Evolutionary conservation across 2,329 filamentous ascomycete species (phyloP).

Genomic region (Orbilia blumenaviensis): DNA sequence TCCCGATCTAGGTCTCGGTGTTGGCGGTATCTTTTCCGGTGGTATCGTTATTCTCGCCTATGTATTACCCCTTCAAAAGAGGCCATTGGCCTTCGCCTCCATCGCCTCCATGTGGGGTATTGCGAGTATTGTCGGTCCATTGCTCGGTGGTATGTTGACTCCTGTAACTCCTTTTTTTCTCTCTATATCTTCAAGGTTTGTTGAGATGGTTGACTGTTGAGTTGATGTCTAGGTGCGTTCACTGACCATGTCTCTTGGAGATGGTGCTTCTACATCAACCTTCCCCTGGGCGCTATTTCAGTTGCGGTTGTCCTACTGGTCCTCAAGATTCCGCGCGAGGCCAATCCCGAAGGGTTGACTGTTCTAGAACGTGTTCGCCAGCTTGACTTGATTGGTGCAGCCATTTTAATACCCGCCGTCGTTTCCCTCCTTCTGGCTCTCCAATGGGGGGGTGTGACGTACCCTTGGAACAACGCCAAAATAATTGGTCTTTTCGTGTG

Average conservation of each 20-base stretch:
- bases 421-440: conserved; percentile 71
- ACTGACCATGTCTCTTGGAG: conserved; percentile 64
- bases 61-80: conserved; percentile 57
- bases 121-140: conserved; percentile 64
- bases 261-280: conserved; percentile 71
- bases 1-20: conserved; percentile 64
- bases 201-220: conserved; percentile 62
- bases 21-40: conserved; percentile 67
- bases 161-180: conserved; percentile 55
- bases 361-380: conserved; percentile 64
- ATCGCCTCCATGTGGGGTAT: conserved; percentile 65
- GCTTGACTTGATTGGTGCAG: conserved; percentile 69
- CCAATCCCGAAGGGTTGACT: conserved; percentile 56
- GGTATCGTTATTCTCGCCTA: conserved; percentile 64
- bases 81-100: conserved; percentile 58
- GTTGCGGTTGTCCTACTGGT: conserved; percentile 65
- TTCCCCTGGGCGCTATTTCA: conserved; percentile 67
- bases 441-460: conserved; percentile 70
- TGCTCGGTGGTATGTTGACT: conserved; percentile 65
- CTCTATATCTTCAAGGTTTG: too few species aligned
- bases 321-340: conserved; percentile 61
- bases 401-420: conserved; percentile 69
- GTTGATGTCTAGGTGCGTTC: conserved; percentile 63
- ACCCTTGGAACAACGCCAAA: conserved; percentile 67
- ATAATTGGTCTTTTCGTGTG: conserved; percentile 67